Percentiles rank a stretch among this genome's conserved stretches.
These are phyloP conservation scores for Botrytis deweyae DNA, from an alignment of 2,329 filamentous ascomycete species.

Conservation along the genomic window DNA sequence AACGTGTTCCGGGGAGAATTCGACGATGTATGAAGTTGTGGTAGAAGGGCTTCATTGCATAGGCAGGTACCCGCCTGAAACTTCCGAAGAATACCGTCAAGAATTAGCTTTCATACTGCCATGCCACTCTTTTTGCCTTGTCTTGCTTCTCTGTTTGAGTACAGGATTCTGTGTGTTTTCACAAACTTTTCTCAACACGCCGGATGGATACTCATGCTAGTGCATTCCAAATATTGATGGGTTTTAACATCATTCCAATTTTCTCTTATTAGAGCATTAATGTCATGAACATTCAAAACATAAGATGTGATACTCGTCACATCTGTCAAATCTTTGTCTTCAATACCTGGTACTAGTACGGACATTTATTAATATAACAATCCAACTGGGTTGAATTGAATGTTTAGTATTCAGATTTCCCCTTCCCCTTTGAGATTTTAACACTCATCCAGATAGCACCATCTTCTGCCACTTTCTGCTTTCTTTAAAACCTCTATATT, in stretches of 20 bases:
- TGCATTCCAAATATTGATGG: neutral
- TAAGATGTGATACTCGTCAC: neutral
- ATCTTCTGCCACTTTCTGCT: neutral
- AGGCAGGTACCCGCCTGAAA: neutral
- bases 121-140: neutral
- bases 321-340: neutral
- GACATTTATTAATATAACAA: neutral
- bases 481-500: neutral
- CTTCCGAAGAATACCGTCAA: neutral
- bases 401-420: neutral
- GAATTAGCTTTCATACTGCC: neutral
- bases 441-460: neutral
- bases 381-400: neutral
- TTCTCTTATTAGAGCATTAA: neutral
- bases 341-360: neutral
- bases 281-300: neutral
- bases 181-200: neutral
- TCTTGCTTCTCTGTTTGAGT: neutral
- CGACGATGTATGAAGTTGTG: neutral
- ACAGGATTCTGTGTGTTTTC: neutral
- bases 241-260: neutral
- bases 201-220: neutral
- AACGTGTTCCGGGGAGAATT: neutral
- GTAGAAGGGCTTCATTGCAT: neutral
- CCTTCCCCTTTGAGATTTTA: rapidly evolving